Evolutionary conservation across 805 yeast species (phyloP), one percentile per base, ranked within the genome.

Genomic region (Candida odintsovae): DNA sequence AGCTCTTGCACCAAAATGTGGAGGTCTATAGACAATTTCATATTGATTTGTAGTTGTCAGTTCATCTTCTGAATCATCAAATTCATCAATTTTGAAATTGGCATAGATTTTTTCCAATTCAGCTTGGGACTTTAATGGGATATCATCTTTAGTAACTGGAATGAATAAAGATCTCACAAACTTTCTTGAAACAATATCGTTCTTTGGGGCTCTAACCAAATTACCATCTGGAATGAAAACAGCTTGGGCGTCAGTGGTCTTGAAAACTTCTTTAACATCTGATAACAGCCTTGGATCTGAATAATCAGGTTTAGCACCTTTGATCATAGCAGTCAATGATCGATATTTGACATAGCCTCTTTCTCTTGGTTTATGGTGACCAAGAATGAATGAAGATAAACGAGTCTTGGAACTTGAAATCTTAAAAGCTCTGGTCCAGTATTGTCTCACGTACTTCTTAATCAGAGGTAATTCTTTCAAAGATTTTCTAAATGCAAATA

Each of bases 21-120:
- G 95, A 5, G 99, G 98, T 40, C 88, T 73, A 66, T 90, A 95
- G 3, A 90, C 97, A 25, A 90, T 77, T 2, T 78, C 72, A 63
- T 90, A 89, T 2, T 65, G 63, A 47, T 70, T 68, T 23, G 70
- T 66, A 22, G 65, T 66, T 0, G 69, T 62, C 13, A 68, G 67
- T 44, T 69, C 72, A 19, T 67, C 71, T 36, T 69, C 73, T n/a
- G 69, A 57, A 16, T 68, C 69, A 15, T 70, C 72, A 43, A 69
- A 72, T 42, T 67, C 71, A n/a, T 67, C 70, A 28, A 68, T 64
- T 13, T 64, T 51, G 19, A 63, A 58, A 4, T 65, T 69, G n/a
- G 47, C 53, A 23, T 52, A 53, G 18, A 61, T 64, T 23, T 68
- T 68, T 41, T 68, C 38, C 6, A 43, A 19, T 15, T 47, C 62